A percentile compares a stretch with the other conserved stretches of the same genome.
Evolutionary conservation across 2,329 filamentous ascomycete species (phyloP).

Genomic region (Pseudocercospora macadamiae): DNA sequence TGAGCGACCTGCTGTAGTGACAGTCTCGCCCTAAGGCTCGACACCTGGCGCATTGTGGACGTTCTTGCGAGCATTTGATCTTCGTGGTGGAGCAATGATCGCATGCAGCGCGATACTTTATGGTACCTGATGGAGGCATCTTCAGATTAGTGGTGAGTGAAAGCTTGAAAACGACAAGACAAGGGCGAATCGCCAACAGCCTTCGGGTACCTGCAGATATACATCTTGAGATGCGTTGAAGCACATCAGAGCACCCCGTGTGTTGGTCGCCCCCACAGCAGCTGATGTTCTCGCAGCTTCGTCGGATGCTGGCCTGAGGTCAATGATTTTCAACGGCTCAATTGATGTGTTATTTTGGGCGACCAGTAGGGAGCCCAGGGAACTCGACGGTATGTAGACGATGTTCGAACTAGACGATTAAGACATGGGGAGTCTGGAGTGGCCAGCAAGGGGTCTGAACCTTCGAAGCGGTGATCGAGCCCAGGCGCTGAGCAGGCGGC

Average conservation of each 20-base stretch:
- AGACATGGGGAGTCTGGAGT: slow-evolving; percentile 4
- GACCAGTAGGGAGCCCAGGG: neutral
- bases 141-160: neutral
- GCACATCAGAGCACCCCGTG: neutral
- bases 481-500: neutral
- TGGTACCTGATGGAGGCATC: slow-evolving; percentile 16
- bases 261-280: neutral
- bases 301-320: slow-evolving; percentile 6
- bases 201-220: slow-evolving; percentile 2
- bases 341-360: neutral
- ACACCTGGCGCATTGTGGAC: slow-evolving; percentile 26
- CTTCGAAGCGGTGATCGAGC: neutral
- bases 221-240: neutral
- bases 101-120: slow-evolving; percentile 29
- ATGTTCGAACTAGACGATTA: neutral
- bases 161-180: neutral
- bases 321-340: neutral
- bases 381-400: neutral
- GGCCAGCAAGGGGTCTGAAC: neutral
- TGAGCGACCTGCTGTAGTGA: slow-evolving; percentile 28
- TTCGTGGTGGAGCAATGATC: slow-evolving; percentile 29
- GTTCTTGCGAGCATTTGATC: slow-evolving; percentile 30
- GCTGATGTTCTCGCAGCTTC: slow-evolving; percentile 2
- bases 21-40: slow-evolving; percentile 25
- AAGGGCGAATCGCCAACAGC: neutral